Conservation (phyloP, 352 stramenopile genomes). For the Globisporangium camurandrum region DNA sequence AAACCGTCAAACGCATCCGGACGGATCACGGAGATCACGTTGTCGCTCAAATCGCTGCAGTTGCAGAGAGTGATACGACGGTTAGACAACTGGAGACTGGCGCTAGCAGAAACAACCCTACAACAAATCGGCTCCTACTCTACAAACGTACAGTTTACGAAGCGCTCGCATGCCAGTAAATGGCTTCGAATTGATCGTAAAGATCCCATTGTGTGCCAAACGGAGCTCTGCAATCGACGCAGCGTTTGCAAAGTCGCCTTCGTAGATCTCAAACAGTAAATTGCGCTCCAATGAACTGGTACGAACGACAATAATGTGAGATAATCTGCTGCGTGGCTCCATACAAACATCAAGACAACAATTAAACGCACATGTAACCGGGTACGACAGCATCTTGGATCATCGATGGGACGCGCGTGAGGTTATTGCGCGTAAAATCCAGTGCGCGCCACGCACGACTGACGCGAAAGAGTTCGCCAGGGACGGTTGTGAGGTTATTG, state of each 20-base stretch:
- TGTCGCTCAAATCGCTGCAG: constrained; percentile 53
- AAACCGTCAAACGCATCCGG: constrained; percentile 39
- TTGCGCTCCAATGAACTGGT: constrained; percentile 59
- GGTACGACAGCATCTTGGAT: constrained; percentile 28
- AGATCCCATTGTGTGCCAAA: constrained; percentile 48
- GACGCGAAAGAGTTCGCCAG: constrained; percentile 27
- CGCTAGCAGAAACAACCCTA: no score
- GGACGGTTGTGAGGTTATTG: constrained; percentile 39
- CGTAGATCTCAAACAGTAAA: constrained; percentile 44
- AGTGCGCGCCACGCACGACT: constrained; percentile 47
- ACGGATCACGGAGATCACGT: constrained; percentile 58
- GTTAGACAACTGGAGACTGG: no score
- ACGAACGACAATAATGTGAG: neutral
- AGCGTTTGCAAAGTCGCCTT: constrained; percentile 32
- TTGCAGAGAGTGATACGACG: neutral
- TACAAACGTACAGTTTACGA: constrained; percentile 33
- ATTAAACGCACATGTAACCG: constrained; percentile 46
- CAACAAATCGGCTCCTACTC: no score
- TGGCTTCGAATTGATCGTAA: constrained; percentile 40
- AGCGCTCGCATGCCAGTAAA: constrained; percentile 51
- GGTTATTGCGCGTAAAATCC: constrained; percentile 44
- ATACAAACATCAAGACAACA: no score
- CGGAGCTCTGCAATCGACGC: constrained; percentile 39
- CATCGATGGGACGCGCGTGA: constrained; percentile 27
- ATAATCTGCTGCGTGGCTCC: neutral